phyloP scores from a whole-genome alignment of 2,329 filamentous ascomycete genomes.

The Zarea fungicola region DNA sequence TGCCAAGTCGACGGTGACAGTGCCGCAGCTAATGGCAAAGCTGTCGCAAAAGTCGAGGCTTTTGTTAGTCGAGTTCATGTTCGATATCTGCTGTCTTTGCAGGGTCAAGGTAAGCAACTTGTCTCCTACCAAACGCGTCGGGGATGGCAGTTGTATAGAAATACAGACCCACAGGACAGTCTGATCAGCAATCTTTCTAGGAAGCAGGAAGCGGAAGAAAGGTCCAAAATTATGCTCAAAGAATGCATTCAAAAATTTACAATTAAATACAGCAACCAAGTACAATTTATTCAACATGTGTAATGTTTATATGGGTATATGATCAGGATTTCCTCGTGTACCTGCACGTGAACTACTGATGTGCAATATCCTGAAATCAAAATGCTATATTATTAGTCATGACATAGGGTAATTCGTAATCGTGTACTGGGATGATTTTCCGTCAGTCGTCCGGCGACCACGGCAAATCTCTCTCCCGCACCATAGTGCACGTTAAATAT shows the following conservation, averaged over 20 bases:
- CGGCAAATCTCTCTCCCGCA: slow-evolving; percentile 45
- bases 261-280: neutral
- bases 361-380: neutral
- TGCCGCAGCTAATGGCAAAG: slow-evolving; percentile 13
- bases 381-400: slow-evolving; percentile 1
- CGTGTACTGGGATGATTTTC: neutral
- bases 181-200: neutral
- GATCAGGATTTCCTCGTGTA: neutral
- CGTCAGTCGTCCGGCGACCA: slow-evolving; percentile 39
- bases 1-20: slow-evolving; percentile 10
- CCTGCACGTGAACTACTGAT: neutral
- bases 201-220: neutral
- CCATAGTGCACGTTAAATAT: slow-evolving; percentile 47
- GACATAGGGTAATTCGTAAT: slow-evolving; percentile 1
- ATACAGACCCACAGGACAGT: no score
- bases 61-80: neutral
- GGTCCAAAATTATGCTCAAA: neutral
- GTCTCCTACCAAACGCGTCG: neutral
- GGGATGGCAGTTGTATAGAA: neutral
- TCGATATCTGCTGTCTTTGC: neutral
- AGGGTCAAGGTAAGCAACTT: neutral
- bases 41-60: slow-evolving; percentile 10
- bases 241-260: neutral
- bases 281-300: neutral
- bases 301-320: slow-evolving; percentile 6